Evolutionary conservation across 495 filamentous ascomycete genomes (phyloP), one percentile per base, ranked within the genome.

Genomic region (Penicillium salamii): DNA sequence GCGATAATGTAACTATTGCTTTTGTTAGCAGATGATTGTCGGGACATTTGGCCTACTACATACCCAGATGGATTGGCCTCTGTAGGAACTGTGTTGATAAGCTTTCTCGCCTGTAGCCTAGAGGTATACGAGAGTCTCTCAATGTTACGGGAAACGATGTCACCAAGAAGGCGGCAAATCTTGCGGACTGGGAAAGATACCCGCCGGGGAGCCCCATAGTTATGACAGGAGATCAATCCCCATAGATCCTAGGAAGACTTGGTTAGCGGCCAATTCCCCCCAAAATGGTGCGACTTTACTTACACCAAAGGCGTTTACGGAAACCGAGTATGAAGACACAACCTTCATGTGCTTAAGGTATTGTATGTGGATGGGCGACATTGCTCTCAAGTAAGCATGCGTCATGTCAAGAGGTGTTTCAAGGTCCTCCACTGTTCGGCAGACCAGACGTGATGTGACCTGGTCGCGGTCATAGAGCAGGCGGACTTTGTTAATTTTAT

Each of bases 321-420:
- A 95, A 90, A 96, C 96, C 49, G 89, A 32, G 29, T 32, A 32
- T 32, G 29, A 95, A 1, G 90, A 85, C 18, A 90, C 81, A 3
- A 96, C 90, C 1, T 81, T 81, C 91, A 96, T 96, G 61, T 96
- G 88, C n/a, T 74, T 78, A 2, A 96, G 75, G 51, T 96, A 96
- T 58, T 95, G 95, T 37, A 96, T 67, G 55, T 96, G 89, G 2
- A 91, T 89, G 0, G 89, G 92, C 77, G 96, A 72, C 67, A 72
- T 96, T 24, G 92, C 90, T 29, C 91, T 84, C 7, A 97, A 76
- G 54, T 93, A 95, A 2, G 83, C 80, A 58, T 91, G 85, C 2
- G 87, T 93, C 62, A 97, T 82, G 61, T 97, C 90, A 7, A 97
- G 58, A 0, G 92, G 91, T 0, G 51, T 75, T 52, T 91, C 83